Conservation (phyloP, 805 yeast genomes). For the Yamadazyma sp. region DNA sequence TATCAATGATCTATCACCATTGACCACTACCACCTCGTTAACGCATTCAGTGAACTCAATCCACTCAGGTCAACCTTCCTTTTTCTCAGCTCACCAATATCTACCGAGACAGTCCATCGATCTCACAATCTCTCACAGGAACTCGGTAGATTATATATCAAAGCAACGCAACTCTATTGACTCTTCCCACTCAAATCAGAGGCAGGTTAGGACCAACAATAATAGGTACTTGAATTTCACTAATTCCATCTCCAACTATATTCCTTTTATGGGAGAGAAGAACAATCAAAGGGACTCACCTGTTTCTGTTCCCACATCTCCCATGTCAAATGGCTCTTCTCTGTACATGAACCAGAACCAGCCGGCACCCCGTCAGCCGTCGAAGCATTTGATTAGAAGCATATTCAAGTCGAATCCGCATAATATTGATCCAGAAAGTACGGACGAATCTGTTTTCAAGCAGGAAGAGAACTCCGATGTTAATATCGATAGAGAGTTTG, state of each 20-base stretch:
- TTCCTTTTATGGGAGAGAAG: constrained; percentile 42
- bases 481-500: neutral
- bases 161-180: constrained; percentile 32
- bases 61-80: constrained; percentile 44
- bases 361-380: constrained; percentile 20
- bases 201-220: constrained; percentile 19
- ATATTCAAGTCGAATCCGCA: constrained; percentile 26
- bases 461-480: neutral
- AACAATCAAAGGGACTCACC: constrained; percentile 9
- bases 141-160: constrained; percentile 33
- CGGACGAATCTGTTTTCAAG: neutral
- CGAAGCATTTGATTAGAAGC: constrained; percentile 34
- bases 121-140: constrained; percentile 28
- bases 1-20: constrained; percentile 35
- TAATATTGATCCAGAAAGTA: constrained; percentile 1
- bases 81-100: constrained; percentile 44
- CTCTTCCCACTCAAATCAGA: constrained; percentile 14
- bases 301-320: constrained; percentile 16
- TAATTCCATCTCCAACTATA: constrained; percentile 37
- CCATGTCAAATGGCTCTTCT: constrained; percentile 5
- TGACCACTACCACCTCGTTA: constrained; percentile 44
- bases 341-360: constrained; percentile 10
- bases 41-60: constrained; percentile 41
- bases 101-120: constrained; percentile 39
- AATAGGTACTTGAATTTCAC: constrained; percentile 35